Conservation (phyloP, 768 basidiomycete species). For the Steccherinum ochraceum region DNA sequence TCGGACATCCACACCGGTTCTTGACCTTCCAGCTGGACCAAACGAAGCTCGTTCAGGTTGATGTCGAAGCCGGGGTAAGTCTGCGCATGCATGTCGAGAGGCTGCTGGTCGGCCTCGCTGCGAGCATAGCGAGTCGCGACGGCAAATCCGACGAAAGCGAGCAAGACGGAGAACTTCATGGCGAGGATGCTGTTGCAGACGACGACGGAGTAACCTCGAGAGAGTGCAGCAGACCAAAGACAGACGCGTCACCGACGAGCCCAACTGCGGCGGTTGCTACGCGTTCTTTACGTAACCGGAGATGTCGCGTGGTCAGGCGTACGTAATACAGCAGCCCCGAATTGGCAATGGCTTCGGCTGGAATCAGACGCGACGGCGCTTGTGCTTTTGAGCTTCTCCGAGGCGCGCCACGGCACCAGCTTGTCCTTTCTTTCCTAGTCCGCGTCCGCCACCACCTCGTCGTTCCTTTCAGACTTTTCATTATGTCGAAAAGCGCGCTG, state of each 20-base stretch:
- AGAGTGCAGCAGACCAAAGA: no score
- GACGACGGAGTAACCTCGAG: no score
- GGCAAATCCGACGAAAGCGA: slow-evolving; percentile 38
- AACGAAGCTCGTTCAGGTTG: slow-evolving; percentile 64
- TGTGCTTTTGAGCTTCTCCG: background rate
- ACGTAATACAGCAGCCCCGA: background rate
- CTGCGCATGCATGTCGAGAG: slow-evolving; percentile 24
- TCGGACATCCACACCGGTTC: slow-evolving; percentile 80
- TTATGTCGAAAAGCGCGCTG: slow-evolving; percentile 65
- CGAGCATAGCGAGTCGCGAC: slow-evolving; percentile 32
- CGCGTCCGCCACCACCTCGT: background rate
- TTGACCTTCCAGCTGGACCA: slow-evolving; percentile 70
- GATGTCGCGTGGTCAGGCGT: background rate
- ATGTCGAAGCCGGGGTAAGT: slow-evolving; percentile 58
- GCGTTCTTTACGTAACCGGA: slow-evolving; percentile 2
- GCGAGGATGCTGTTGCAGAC: no score
- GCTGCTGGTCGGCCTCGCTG: slow-evolving; percentile 29
- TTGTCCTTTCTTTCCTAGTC: background rate
- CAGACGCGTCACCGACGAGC: no score
- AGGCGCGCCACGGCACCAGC: no score
- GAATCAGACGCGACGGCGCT: no score
- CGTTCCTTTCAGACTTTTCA: background rate
- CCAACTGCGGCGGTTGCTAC: background rate
- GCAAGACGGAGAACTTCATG: slow-evolving; percentile 48
- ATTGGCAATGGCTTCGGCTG: no score